Evolutionary conservation across 768 basidiomycete genomes (phyloP).

Genomic region (Suillus lakei): DNA sequence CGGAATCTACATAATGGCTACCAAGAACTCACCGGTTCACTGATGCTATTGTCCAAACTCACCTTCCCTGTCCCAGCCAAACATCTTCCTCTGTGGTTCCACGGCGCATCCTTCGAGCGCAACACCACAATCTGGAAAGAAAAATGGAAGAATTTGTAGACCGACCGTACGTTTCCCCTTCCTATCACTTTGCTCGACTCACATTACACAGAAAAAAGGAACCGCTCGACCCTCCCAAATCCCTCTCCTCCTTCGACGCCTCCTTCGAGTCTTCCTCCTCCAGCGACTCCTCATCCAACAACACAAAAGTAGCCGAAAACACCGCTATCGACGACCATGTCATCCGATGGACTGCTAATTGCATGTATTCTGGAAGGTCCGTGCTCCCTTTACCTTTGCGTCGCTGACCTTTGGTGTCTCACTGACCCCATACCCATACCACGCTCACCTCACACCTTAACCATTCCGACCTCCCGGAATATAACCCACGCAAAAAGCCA

Average conservation of each 20-base stretch:
- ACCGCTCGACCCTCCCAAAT: conserved; percentile 39
- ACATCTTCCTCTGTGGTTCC: conserved; percentile 66
- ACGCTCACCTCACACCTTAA: too few species aligned
- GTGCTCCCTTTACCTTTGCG: too few species aligned
- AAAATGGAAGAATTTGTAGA: conserved; percentile 70
- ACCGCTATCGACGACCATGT: conserved; percentile 52
- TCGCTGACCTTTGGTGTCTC: background rate
- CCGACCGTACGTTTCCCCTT: conserved; percentile 50
- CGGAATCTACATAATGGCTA: too few species aligned
- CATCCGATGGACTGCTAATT: conserved; percentile 83
- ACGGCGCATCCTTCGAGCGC: conserved; percentile 67
- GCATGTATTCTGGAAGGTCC: conserved; percentile 64
- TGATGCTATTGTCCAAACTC: too few species aligned
- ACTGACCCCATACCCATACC: too few species aligned
- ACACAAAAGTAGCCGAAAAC: background rate
- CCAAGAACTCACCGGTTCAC: too few species aligned
- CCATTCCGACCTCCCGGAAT: too few species aligned
- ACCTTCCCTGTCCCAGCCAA: conserved; percentile 39
- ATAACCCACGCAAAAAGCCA: conserved; percentile 36
- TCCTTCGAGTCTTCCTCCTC: background rate
- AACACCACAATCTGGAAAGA: conserved; percentile 65
- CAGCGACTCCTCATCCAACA: background rate
- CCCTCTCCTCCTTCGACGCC: background rate
- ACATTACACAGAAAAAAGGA: conserved; percentile 36
- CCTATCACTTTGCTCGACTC: background rate